Base-by-base conservation (phyloP, 345 rosid genomes). In the Sonneratia caseolaris region DNA sequence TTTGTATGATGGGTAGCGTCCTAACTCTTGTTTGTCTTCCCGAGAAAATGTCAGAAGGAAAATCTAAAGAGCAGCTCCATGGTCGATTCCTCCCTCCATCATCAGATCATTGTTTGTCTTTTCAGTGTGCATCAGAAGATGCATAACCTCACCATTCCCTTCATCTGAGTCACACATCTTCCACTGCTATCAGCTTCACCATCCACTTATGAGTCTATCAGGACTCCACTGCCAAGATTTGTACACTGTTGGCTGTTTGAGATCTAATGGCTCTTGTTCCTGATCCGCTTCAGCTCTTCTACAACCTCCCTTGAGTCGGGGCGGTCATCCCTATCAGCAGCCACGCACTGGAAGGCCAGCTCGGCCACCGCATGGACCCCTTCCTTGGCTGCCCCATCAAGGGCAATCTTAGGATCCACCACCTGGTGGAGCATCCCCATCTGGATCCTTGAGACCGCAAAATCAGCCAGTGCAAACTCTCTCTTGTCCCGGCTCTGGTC, bases 321-420 rank as follows among this genome's bases (percentile, higher is more conserved):
- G 68, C 98, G 81, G 69, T 94, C 97, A 48, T 94, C 98, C 75
- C 91, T 94, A 38, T 94, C 96, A 48, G 85, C 91, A 68, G 95
- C 98, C 7, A 94, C 93, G 37, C 97, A 94, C 68, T 90, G 82
- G 80, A 91, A 94, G 3, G 98, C 96, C 74, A 94, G 84, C 86
- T 94, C 98, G 68, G 98, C 92, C 72, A 84, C 84, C 59, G 97
- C 92, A 11, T 80, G 79, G 5, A 91, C 87, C 14, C 91, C 86
- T 24, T 82, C 83, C 51, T 68, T 73, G 13, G 69, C 81, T 27
- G 76, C 81, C n/a, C 70, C 87, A 6, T 81, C 93, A 0, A 43
- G 64, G 15, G 56, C 75, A 68, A 91, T 64, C 47, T 75, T 72
- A 3, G 90, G 91, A 73, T 94, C 98, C 70, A 94, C 82, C 13